Evolutionary conservation across 768 basidiomycete genomes (phyloP), one percentile per base, ranked within the genome.

Genomic region (Rhodotorula kratochvilovae): DNA sequence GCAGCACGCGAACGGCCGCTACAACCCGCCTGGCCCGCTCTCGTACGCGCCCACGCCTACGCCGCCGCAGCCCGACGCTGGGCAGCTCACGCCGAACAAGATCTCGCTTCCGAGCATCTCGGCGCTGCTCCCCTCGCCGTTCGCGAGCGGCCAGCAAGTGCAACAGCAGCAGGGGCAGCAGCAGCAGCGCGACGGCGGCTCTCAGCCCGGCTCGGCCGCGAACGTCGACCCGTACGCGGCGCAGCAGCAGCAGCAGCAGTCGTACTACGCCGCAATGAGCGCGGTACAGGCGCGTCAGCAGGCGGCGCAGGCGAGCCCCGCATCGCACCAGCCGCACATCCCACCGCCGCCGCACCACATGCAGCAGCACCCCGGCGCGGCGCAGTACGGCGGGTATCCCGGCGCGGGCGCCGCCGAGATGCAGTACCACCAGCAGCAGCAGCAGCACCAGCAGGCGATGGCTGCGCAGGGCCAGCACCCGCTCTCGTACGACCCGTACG

Each of bases 91-190:
- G 25, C 64, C 64, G 7, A 60, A 60, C 65, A 62, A 65, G 54
- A 56, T 74, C 23, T 68, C 69, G 0, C 73, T 74, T 6, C 73
- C 73, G n/a, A 66, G 69, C n/a, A 74, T 74, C 48, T 70, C 69
- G 16, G 45, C 48, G 3, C 73, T 74, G 42, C 60, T 74, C 0
- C 73, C 73, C 10, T 17, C 64, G 48, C 36, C 54, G 25, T 35
- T 58, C 25, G 2, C 42, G 21, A 21, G 25, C 29, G 43, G 25
- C 7, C 15, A 42, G 43, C 33, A 25, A 5, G 5, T 21, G 13
- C 29, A 51, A 42, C 27, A 29, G 25, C 63, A 50, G 19, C 35
- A 53, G 27, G 10, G 16, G 1, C 48, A 66, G 33, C 59, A 56
- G 13, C 25, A n/a, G 27, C 36, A 36, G 3, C 54, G 29, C 4